A percentile compares a stretch with the other conserved stretches of the same genome.
phyloP scores from a whole-genome alignment of 768 basidiomycete species.

The Pulveroboletus frians region DNA sequence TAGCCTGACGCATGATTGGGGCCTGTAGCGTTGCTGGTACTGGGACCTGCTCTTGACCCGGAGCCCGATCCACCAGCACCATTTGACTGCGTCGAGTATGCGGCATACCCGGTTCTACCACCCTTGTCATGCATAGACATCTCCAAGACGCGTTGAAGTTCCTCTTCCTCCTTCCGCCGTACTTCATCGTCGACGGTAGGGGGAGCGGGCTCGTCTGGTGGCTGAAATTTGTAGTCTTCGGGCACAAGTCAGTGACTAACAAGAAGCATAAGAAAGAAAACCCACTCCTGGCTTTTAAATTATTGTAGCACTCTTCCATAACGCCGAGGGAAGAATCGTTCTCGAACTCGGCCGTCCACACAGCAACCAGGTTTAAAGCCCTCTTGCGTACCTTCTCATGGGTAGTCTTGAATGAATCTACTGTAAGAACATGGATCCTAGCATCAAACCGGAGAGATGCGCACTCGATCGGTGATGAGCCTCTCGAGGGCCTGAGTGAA shows the following conservation, averaged over 20 bases:
- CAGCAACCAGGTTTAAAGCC: constrained; percentile 63
- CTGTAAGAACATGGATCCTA: constrained; percentile 9
- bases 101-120: constrained; percentile 56
- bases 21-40: constrained; percentile 17
- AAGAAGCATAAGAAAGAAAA: not conserved
- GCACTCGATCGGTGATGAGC: constrained; percentile 81
- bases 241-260: constrained; percentile 10
- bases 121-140: constrained; percentile 92
- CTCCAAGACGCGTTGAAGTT: constrained; percentile 87
- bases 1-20: constrained; percentile 50
- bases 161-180: constrained; percentile 85
- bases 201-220: constrained; percentile 56
- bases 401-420: constrained; percentile 55
- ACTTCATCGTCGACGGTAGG: constrained; percentile 73
- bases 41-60: constrained; percentile 18
- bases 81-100: constrained; percentile 37
- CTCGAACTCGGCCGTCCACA: constrained; percentile 85
- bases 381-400: constrained; percentile 87
- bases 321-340: constrained; percentile 74
- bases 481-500: constrained; percentile 89
- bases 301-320: constrained; percentile 87
- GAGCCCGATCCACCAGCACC: constrained; percentile 34
- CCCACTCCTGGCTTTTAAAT: constrained; percentile 77
- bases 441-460: constrained; percentile 16
- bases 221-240: constrained; percentile 69